Evolutionary conservation across 208 protist genomes (phyloP).

Genomic region (Trypanosoma brucei): DNA sequence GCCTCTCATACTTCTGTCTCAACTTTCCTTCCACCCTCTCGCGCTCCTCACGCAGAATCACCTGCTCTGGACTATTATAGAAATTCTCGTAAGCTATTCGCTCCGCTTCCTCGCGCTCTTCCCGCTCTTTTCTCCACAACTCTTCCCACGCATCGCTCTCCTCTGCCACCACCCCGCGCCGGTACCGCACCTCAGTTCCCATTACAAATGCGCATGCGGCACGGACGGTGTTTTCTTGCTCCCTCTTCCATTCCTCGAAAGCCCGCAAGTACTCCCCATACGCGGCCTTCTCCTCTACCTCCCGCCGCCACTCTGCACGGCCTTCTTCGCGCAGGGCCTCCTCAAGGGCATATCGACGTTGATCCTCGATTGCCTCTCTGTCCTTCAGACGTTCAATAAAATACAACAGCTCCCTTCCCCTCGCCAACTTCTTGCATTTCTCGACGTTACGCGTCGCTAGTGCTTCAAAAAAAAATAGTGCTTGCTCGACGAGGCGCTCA

Average conservation of each 20-base stretch:
- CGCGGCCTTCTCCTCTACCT: slow-evolving; percentile 17
- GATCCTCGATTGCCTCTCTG: slow-evolving; percentile 9
- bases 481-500: slow-evolving; percentile 20
- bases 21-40: slow-evolving; percentile 34
- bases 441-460: slow-evolving; percentile 10
- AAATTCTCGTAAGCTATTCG: slow-evolving; percentile 57
- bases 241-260: slow-evolving; percentile 12
- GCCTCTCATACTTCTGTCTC: slow-evolving; percentile 22
- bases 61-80: slow-evolving; percentile 74
- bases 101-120: slow-evolving; percentile 37
- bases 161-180: slow-evolving; percentile 21
- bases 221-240: slow-evolving; percentile 27
- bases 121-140: slow-evolving; percentile 23
- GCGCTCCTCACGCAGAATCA: slow-evolving; percentile 45
- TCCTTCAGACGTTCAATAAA: slow-evolving; percentile 22
- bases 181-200: slow-evolving; percentile 30
- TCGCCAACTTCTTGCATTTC: background rate
- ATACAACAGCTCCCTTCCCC: background rate
- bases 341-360: slow-evolving; percentile 10
- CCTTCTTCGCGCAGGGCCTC: slow-evolving; percentile 37
- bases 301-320: slow-evolving; percentile 47
- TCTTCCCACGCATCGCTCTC: slow-evolving; percentile 22
- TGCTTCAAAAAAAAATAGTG: slow-evolving; percentile 14
- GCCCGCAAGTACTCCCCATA: slow-evolving; percentile 9
- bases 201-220: slow-evolving; percentile 58